A percentile compares a stretch with the other conserved stretches of the same genome.
These are phyloP conservation scores for Daldinia bambusicola DNA, from an alignment of 495 filamentous ascomycete species.

Conservation along the genomic window DNA sequence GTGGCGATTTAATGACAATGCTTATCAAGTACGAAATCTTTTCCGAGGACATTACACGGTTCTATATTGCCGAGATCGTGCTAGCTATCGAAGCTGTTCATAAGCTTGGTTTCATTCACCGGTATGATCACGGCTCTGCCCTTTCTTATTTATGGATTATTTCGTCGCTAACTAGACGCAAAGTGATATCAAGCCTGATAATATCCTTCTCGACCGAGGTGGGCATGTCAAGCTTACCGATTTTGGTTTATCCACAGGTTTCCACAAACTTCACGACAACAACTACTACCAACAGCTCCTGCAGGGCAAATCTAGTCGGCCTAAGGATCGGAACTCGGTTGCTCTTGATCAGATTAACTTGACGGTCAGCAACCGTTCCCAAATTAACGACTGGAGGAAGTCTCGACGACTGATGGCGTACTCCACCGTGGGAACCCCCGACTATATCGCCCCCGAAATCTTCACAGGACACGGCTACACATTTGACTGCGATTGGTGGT, in stretches of 20 bases:
- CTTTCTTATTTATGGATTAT: neutral
- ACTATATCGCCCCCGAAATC: constrained; percentile 99
- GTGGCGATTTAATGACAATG: constrained; percentile 99
- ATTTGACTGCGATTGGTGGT: constrained; percentile 99
- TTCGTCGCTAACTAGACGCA: constrained; percentile 25
- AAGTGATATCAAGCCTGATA: constrained; percentile 99
- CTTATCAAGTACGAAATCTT: constrained; percentile 99
- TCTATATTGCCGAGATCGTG: constrained; percentile 99
- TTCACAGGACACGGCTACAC: constrained; percentile 96
- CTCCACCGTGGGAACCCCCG: constrained; percentile 96
- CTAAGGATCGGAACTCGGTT: constrained; percentile 86
- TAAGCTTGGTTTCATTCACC: constrained; percentile 97
- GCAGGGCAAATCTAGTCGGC: constrained; percentile 77
- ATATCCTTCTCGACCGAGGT: constrained; percentile 93
- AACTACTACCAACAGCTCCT: constrained; percentile 98
- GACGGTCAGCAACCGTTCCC: constrained; percentile 94
- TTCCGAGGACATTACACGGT: constrained; percentile 96
- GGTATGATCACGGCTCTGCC: constrained; percentile 66
- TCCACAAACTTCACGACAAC: constrained; percentile 97
- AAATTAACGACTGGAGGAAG: constrained; percentile 98
- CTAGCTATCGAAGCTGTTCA: constrained; percentile 98
- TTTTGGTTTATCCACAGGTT: constrained; percentile 97
- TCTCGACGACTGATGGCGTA: constrained; percentile 95
- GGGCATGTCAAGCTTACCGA: constrained; percentile 99
- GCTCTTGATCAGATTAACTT: constrained; percentile 97